Percentiles rank a stretch among this genome's conserved stretches.
Conservation (phyloP, 345 rosid genomes). For the Cardamine chenopodiifolia region DNA sequence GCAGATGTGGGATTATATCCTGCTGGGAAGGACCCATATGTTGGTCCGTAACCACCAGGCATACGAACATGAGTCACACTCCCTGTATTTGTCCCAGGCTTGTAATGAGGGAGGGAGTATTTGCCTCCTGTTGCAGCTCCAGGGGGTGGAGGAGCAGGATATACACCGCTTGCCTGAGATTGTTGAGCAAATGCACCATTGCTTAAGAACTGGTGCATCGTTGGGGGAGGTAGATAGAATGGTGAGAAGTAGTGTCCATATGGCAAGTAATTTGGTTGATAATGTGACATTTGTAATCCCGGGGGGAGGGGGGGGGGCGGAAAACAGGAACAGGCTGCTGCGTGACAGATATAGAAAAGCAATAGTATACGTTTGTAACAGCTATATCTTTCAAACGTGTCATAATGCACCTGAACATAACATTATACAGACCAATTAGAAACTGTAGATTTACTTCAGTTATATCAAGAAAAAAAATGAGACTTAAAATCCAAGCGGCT, state of each 20-base stretch:
- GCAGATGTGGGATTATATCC: constrained; percentile 74
- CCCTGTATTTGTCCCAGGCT: constrained; percentile 72
- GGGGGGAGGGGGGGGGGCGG: constrained; percentile 95
- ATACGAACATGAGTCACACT: constrained; percentile 71
- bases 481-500: constrained; percentile 1
- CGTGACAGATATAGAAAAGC: constrained; percentile 50
- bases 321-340: constrained; percentile 87
- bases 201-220: constrained; percentile 74
- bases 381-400: background rate
- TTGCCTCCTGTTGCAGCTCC: constrained; percentile 72
- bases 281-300: constrained; percentile 76
- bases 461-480: background rate
- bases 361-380: background rate
- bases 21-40: constrained; percentile 72
- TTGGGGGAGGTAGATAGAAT: constrained; percentile 72
- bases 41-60: constrained; percentile 73
- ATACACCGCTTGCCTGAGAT: constrained; percentile 73
- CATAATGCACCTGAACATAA: background rate
- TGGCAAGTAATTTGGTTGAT: constrained; percentile 80
- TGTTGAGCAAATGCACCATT: constrained; percentile 86
- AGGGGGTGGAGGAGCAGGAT: constrained; percentile 71
- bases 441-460: background rate
- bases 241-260: constrained; percentile 81
- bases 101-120: constrained; percentile 76
- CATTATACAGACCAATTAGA: background rate